phyloP scores from a whole-genome alignment of 2,329 filamentous ascomycete species.

The Phoma sp. region DNA sequence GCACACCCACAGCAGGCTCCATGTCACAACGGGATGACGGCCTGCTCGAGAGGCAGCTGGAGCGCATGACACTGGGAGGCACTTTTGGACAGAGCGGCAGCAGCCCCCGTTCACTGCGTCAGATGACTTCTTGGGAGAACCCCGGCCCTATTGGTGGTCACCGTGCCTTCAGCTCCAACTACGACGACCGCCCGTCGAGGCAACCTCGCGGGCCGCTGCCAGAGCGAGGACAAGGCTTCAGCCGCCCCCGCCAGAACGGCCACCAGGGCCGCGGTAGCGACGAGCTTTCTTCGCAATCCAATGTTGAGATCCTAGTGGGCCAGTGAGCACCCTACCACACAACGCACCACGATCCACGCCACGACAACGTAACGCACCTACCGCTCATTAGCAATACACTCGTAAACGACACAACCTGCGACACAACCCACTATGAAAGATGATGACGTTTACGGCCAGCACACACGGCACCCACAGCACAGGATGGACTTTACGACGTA shows the following conservation, averaged over 20 bases:
- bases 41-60: constrained; percentile 68
- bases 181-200: constrained; percentile 65
- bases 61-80: constrained; percentile 63
- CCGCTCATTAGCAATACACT: constrained; percentile 25
- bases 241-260: constrained; percentile 64
- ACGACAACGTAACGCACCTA: constrained; percentile 20
- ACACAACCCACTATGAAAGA: constrained; percentile 38
- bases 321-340: constrained; percentile 47
- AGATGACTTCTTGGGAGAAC: constrained; percentile 67
- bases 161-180: constrained; percentile 66
- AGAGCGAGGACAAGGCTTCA: constrained; percentile 65
- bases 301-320: constrained; percentile 69
- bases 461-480: constrained; percentile 19
- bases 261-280: constrained; percentile 68
- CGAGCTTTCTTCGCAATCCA: constrained; percentile 66
- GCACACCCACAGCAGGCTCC: constrained; percentile 65
- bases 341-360: constrained; percentile 16
- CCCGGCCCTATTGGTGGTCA: constrained; percentile 70
- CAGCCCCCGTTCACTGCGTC: constrained; percentile 65
- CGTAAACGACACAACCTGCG: constrained; percentile 24
- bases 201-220: constrained; percentile 67
- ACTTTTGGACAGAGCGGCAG: constrained; percentile 53
- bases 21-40: constrained; percentile 62
- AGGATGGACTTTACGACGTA: constrained; percentile 43
- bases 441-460: constrained; percentile 44